Percentiles rank a stretch among this genome's conserved stretches.
Conservation (phyloP, 148 eudicot species). For the Amaranthus cruentus region DNA sequence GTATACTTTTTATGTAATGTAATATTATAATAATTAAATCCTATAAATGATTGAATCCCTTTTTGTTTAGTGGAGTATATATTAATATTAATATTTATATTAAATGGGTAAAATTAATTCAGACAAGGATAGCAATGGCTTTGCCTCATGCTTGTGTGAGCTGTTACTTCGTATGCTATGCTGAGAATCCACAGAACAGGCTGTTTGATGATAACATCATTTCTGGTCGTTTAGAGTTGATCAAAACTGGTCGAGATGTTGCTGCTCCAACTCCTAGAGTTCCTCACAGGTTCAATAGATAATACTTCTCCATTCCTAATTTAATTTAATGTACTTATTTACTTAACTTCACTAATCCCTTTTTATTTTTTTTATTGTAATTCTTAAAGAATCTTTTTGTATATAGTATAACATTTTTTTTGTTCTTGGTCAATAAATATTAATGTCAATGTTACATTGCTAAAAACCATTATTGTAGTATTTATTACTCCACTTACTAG, state of each 20-base stretch:
- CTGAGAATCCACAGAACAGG: slow-evolving; percentile 76
- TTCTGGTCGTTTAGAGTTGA: slow-evolving; percentile 41
- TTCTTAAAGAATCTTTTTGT: slow-evolving; percentile 17
- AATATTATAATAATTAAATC: background rate
- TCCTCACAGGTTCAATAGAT: slow-evolving; percentile 55
- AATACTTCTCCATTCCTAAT: background rate
- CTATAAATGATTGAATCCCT: background rate
- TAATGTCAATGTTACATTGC: background rate
- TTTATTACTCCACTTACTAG: background rate
- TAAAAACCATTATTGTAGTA: background rate
- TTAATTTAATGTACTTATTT: background rate
- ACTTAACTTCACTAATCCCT: background rate
- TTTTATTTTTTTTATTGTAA: background rate
- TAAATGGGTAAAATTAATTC: slow-evolving; percentile 5
- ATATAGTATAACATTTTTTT: slow-evolving; percentile 9
- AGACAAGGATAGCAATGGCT: slow-evolving; percentile 98
- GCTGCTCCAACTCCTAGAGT: slow-evolving; percentile 72
- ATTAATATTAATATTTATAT: background rate
- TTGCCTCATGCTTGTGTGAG: slow-evolving; percentile 94
- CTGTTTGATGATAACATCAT: slow-evolving; percentile 59
- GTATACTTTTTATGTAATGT: background rate
- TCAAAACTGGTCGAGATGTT: slow-evolving; percentile 52
- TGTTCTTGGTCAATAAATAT: background rate
- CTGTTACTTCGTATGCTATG: slow-evolving; percentile 92
- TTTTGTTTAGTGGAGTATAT: background rate